phyloP scores from a whole-genome alignment of 257 asterid genomes.

The Vinca minor region DNA sequence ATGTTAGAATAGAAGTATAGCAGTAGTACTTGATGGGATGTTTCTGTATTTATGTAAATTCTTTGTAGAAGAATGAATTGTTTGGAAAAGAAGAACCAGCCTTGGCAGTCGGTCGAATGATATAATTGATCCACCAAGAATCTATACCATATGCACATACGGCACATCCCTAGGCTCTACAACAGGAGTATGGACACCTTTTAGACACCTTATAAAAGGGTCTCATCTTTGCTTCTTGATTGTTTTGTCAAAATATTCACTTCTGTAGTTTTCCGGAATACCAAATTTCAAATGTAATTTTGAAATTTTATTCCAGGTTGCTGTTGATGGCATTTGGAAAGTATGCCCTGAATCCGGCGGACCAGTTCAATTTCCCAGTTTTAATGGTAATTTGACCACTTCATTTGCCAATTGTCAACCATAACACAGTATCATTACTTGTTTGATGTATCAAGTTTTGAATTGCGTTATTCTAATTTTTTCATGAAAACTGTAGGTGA shows the following conservation, averaged over 20 bases:
- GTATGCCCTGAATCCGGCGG: conserved; percentile 82
- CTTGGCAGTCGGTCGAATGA: not conserved
- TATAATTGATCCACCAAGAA: not conserved
- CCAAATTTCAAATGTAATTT: not conserved
- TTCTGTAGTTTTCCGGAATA: not conserved
- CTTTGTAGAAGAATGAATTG: too few relatives aligned
- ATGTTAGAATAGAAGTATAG: not conserved
- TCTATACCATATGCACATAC: not conserved
- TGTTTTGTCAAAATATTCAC: not conserved
- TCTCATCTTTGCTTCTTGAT: not conserved
- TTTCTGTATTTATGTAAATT: not conserved
- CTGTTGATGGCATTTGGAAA: conserved; percentile 86
- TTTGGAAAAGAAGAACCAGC: not conserved
- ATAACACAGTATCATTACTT: conserved; percentile 1
- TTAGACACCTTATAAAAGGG: not conserved
- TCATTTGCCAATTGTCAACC: not conserved
- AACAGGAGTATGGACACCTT: too few relatives aligned
- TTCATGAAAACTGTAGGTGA: conserved; percentile 48
- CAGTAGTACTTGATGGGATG: not conserved
- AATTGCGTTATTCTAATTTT: conserved; percentile 5
- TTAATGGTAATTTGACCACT: conserved; percentile 45
- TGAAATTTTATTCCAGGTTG: conserved; percentile 44
- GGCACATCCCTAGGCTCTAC: not conserved
- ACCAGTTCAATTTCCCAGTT: conserved; percentile 65
- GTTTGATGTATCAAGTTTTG: not conserved